A percentile compares a stretch with the other conserved stretches of the same genome.
These are phyloP conservation scores for Skeletonema costatum DNA, from an alignment of 108 stramenopile genomes.

Conservation along the genomic window DNA sequence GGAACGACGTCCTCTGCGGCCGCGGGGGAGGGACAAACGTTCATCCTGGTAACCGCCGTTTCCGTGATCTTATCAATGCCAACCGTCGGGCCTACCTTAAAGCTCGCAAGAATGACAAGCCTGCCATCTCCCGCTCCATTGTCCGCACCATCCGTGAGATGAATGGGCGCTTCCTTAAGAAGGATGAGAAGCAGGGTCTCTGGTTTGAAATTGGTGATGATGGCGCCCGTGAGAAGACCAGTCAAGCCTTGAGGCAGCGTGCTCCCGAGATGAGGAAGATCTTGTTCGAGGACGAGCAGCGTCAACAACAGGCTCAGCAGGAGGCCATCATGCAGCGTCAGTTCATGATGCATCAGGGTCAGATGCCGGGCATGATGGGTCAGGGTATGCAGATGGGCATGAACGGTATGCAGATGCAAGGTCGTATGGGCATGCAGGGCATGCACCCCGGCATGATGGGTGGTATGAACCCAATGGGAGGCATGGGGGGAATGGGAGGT, in stretches of 20 bases:
- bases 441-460: background rate
- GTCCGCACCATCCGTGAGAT: constrained; percentile 67
- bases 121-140: constrained; percentile 74
- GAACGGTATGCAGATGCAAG: background rate
- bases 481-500: background rate
- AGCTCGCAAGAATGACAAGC: constrained; percentile 64
- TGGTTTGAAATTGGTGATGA: constrained; percentile 49
- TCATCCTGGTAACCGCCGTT: constrained; percentile 69
- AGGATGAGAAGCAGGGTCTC: constrained; percentile 52
- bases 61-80: constrained; percentile 56
- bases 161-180: constrained; percentile 76
- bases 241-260: constrained; percentile 52
- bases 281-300: constrained; percentile 61
- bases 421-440: background rate
- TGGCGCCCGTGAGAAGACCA: constrained; percentile 60
- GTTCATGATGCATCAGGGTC: constrained; percentile 41
- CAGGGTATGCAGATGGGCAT: constrained; percentile 21
- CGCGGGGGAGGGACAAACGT: constrained; percentile 83
- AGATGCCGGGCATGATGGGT: constrained; percentile 24
- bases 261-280: constrained; percentile 82
- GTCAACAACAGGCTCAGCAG: constrained; percentile 14
- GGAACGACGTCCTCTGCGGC: constrained; percentile 79
- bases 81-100: constrained; percentile 45
- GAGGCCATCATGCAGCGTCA: constrained; percentile 24
- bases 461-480: background rate